Evolutionary conservation across 2,329 filamentous ascomycete species (phyloP), one percentile per base, ranked within the genome.

Genomic region (Colletotrichum salicis): DNA sequence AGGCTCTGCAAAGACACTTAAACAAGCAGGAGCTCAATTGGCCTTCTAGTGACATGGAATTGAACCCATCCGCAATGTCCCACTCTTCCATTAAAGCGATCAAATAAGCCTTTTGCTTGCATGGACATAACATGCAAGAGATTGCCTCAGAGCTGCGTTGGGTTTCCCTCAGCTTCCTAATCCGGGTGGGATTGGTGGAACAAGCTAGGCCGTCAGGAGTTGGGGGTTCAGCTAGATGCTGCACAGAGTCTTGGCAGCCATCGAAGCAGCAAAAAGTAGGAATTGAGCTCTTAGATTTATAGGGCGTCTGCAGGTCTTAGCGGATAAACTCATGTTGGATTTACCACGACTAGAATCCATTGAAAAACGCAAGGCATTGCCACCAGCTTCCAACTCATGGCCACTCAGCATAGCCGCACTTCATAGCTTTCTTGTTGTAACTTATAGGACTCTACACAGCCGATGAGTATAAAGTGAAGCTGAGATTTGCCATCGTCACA

Each of bases 111-210:
- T 55, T 48, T 48, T 5, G 41, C 6, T 19, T 48, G 19, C 41
- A 48, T 22, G 3, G 15, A 19, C 41, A 48, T n/a, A n/a, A 19
- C n/a, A 22, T 48, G 41, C 41, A 48, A 2, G 19, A 48, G 2
- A 48, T 22, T 10, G 41, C 19, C 7, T 48, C 19, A 48, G 41
- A 4, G 41, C 10, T 48, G n/a, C 41, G 41, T 48, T 22, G 41
- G 41, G 19, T 4, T n/a, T 22, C 3, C 19, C 15, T 7, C 41
- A 48, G 19, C 41, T 48, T 48, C 19, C 41, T 48, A 19, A 48
- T 48, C 24, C 24, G 56, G 35, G 56, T 58, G 31, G 31, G 60
- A 63, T 63, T 63, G 60, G 60, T 63, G 60, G 60, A 63, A 63
- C 41, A 63, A 63, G 60, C 45, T 29, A 63, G 24, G 45, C 60